Evolutionary conservation across 176 grass and related monocot species (phyloP).

Genomic region (Carex cristatella): DNA sequence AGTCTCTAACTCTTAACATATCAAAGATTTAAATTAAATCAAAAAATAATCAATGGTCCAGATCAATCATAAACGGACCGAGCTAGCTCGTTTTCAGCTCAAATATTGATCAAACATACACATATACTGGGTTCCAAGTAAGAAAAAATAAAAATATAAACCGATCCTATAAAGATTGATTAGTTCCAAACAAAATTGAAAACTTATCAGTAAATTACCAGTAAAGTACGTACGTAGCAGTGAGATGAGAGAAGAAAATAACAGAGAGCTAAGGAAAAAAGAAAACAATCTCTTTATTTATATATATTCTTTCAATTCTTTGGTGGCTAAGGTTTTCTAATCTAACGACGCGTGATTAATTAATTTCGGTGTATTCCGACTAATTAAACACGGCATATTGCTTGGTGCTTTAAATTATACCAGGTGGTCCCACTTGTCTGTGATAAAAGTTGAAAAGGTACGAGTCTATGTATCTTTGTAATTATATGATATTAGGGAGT

Average conservation of each 20-base stretch:
- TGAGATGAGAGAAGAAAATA: not conserved
- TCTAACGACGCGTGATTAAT: not conserved
- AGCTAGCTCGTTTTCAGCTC: too few species aligned
- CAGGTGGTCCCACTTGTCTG: not conserved
- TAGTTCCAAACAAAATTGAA: not conserved
- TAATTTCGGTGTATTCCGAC: not conserved
- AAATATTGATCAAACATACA: too few species aligned
- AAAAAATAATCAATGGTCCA: too few species aligned
- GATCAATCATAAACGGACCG: too few species aligned
- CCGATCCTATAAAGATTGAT: too few species aligned
- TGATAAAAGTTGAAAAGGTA: not conserved
- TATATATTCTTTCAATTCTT: not conserved
- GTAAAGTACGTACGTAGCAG: not conserved
- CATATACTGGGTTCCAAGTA: too few species aligned
- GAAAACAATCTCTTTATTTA: not conserved
- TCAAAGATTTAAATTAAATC: too few species aligned
- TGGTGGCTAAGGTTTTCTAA: not conserved
- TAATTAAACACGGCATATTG: not conserved
- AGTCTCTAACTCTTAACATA: too few species aligned
- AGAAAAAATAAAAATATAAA: too few species aligned
- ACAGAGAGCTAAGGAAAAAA: not conserved
- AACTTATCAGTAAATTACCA: not conserved
- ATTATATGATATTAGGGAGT: not conserved
- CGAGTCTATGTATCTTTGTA: not conserved
- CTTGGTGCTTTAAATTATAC: not conserved